These are phyloP conservation scores for Haemoproteus tartakovskyi DNA, from an alignment of 169 alveolate genomes.

Conservation along the genomic window DNA sequence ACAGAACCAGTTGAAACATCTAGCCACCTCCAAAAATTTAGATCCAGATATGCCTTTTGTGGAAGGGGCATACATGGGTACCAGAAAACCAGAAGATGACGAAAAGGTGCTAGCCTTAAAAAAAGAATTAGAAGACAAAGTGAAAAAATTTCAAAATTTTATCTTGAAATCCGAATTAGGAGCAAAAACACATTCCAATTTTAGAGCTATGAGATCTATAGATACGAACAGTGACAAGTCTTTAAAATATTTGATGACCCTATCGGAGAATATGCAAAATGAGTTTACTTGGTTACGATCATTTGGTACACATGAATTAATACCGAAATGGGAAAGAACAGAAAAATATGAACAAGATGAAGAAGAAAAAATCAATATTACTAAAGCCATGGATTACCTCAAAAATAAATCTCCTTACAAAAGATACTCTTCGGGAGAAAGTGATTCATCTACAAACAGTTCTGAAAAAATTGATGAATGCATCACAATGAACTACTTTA, in stretches of 20 bases:
- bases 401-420: conserved; percentile 65
- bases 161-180: conserved; percentile 72
- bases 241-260: conserved; percentile 49
- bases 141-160: conserved; percentile 76
- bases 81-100: conserved; percentile 58
- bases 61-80: background rate
- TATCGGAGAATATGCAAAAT: conserved; percentile 36
- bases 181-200: conserved; percentile 21
- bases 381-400: conserved; percentile 63
- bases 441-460: conserved; percentile 18
- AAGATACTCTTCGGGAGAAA: conserved; percentile 54
- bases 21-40: conserved; percentile 39
- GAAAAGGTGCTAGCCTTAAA: conserved; percentile 62
- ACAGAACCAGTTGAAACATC: conserved; percentile 55
- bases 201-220: conserved; percentile 41
- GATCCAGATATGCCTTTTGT: conserved; percentile 10
- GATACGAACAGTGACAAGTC: conserved; percentile 56
- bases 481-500: conserved; percentile 32
- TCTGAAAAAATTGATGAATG: conserved; percentile 33
- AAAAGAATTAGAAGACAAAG: conserved; percentile 76
- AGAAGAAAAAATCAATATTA: conserved; percentile 44
- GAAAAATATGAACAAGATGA: conserved; percentile 62
- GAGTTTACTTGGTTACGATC: conserved; percentile 60
- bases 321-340: conserved; percentile 45
- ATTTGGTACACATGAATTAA: conserved; percentile 57